These are phyloP conservation scores for Croton laevigatus DNA, from an alignment of 441 rosid species.

Conservation along the genomic window DNA sequence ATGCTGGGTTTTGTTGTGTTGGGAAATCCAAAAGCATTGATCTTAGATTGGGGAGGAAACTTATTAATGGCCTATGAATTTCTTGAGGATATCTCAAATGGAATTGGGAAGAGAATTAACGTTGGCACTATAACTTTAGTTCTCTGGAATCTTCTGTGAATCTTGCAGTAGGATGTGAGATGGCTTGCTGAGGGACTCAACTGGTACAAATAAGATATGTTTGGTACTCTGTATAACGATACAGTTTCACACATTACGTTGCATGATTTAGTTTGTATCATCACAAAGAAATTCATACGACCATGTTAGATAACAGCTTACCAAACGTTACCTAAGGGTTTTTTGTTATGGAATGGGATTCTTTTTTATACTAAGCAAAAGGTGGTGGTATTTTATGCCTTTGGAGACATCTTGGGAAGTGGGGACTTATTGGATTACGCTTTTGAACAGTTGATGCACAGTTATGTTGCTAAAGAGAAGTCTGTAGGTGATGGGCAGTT, in stretches of 20 bases:
- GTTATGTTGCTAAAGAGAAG: not conserved
- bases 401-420: not conserved
- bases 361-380: not conserved
- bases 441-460: not conserved
- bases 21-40: not conserved
- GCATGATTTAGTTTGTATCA: too few species aligned
- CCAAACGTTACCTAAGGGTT: not conserved
- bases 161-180: not conserved
- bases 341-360: not conserved
- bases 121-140: not conserved
- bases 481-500: not conserved
- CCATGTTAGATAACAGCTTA: too few species aligned
- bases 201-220: not conserved
- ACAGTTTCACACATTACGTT: too few species aligned
- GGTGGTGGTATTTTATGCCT: not conserved
- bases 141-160: not conserved
- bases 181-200: not conserved
- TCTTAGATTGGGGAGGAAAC: not conserved
- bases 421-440: not conserved
- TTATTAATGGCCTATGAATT: not conserved
- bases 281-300: too few species aligned
- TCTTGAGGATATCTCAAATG: not conserved
- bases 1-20: too few species aligned
- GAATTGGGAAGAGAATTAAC: not conserved
- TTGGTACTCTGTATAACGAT: too few species aligned